These are phyloP conservation scores for Ophiocordyceps camponoti-leonardi DNA, from an alignment of 2,329 filamentous ascomycete species.

Conservation along the genomic window DNA sequence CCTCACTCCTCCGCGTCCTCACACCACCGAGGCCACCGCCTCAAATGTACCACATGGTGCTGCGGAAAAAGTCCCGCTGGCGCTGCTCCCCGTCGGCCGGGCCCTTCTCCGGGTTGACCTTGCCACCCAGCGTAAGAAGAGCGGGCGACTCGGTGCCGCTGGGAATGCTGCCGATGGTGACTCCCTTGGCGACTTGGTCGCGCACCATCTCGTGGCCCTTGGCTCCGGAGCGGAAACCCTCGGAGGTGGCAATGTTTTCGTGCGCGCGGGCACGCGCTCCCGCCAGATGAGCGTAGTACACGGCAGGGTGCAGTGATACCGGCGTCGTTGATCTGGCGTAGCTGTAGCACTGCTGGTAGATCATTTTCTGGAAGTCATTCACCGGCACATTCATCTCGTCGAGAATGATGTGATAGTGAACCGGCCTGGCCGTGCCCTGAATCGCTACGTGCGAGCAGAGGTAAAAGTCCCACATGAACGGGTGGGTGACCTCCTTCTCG, in stretches of 20 bases:
- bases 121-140: conserved; percentile 15
- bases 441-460: conserved; percentile 52
- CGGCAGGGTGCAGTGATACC: conserved; percentile 72
- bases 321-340: conserved; percentile 86
- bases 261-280: conserved; percentile 66
- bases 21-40: not conserved
- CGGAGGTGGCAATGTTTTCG: conserved; percentile 32
- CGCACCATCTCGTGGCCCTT: conserved; percentile 23
- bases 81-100: conserved; percentile 12
- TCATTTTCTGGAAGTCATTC: conserved; percentile 64
- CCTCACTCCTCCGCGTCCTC: not conserved
- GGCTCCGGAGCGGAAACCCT: conserved; percentile 23
- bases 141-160: conserved; percentile 11
- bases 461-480: conserved; percentile 80
- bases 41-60: conserved; percentile 28
- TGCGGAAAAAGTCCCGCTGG: conserved; percentile 17
- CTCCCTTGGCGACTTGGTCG: conserved; percentile 22
- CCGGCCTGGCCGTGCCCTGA: conserved; percentile 83
- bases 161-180: conserved; percentile 7
- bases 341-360: conserved; percentile 90
- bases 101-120: conserved; percentile 4
- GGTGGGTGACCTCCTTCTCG: conserved; percentile 78
- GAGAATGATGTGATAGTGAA: conserved; percentile 77
- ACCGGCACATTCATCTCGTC: conserved; percentile 58
- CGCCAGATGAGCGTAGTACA: conserved; percentile 92